Base-by-base conservation (phyloP, 2,329 filamentous ascomycete genomes). In the Neoascochyta sp. region DNA sequence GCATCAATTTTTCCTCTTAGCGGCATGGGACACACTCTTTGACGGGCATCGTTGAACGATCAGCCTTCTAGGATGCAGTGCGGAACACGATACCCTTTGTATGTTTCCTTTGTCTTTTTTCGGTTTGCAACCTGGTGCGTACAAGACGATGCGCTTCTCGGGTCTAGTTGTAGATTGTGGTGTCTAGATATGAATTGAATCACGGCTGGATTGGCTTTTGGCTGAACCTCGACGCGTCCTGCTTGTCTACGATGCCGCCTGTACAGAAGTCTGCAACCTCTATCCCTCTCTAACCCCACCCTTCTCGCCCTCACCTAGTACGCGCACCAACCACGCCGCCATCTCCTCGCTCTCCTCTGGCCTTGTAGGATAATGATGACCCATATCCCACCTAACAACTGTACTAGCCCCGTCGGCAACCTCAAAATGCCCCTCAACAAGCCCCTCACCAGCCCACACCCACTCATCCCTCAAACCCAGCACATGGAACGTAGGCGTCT, bases 281-380 rank as follows among this genome's bases (percentile, higher is more conserved):
- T n/a, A n/a, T n/a, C n/a, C n/a, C n/a, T n/a, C n/a, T n/a, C n/a
- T n/a, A n/a, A n/a, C n/a, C n/a, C n/a, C n/a, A n/a, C 11, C 6
- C 22, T 24, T 27, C 16, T 16, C 18, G 9, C 15, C 29, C 24
- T 32, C 34, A 23, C 28, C 32, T n/a, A n/a, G n/a, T n/a, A n/a
- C n/a, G n/a, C n/a, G n/a, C n/a, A 50, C 11, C 18, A 54, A 36
- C 53, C 54, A 61, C 9, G 53, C 39, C 24, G 21, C 41, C 11
- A 62, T 45, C 27, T 29, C 39, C 40, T 61, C 41, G 9, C 31
- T 60, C 28, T 64, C 56, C 29, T 60, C 60, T 1, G 41, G 22
- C 18, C 30, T 28, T 12, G 49, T 43, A 1, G 62, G 62, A 39
- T 65, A 57, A 44, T 59, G 46, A 54, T 65, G 62, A 1, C 59